These are phyloP conservation scores for Monosporascus sp. DNA, from an alignment of 2,329 filamentous ascomycete genomes.

Conservation along the genomic window DNA sequence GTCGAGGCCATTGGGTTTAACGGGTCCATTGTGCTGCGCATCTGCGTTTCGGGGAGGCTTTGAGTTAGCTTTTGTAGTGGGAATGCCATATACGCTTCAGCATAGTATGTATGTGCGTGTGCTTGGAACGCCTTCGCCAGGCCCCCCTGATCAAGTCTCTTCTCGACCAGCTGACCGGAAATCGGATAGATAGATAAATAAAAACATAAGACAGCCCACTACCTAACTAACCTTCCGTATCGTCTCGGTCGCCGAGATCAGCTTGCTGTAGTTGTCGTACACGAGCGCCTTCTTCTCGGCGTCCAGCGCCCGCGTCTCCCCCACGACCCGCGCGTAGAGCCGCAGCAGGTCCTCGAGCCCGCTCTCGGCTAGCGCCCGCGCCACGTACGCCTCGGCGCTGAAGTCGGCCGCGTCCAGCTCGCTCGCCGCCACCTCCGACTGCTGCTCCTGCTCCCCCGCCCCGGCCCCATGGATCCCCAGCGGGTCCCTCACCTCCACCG, in stretches of 20 bases:
- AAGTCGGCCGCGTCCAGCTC: constrained; percentile 74
- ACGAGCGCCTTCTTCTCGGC: constrained; percentile 96
- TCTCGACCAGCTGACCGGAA: no score
- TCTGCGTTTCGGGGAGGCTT: constrained; percentile 35
- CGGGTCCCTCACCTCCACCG: constrained; percentile 39
- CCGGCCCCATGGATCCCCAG: constrained; percentile 11
- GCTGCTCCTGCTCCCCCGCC: constrained; percentile 27
- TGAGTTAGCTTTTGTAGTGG: background rate
- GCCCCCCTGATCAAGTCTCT: no score
- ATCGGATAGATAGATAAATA: no score
- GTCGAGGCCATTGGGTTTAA: constrained; percentile 69
- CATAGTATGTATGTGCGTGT: no score
- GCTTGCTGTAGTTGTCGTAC: constrained; percentile 96
- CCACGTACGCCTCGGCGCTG: constrained; percentile 64
- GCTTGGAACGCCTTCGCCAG: no score
- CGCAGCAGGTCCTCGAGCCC: constrained; percentile 64
- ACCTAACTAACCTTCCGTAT: constrained; percentile 61
- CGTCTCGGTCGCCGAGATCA: constrained; percentile 94
- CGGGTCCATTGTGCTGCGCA: constrained; percentile 78
- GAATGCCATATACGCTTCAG: no score
- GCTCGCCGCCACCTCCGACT: constrained; percentile 55
- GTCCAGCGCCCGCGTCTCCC: constrained; percentile 83
- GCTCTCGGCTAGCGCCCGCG: constrained; percentile 54
- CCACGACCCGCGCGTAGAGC: constrained; percentile 65
- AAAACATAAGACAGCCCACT: no score